Evolutionary conservation across 805 yeast genomes (phyloP), one percentile per base, ranked within the genome.

Genomic region (Kazachstania bromeliacearum): DNA sequence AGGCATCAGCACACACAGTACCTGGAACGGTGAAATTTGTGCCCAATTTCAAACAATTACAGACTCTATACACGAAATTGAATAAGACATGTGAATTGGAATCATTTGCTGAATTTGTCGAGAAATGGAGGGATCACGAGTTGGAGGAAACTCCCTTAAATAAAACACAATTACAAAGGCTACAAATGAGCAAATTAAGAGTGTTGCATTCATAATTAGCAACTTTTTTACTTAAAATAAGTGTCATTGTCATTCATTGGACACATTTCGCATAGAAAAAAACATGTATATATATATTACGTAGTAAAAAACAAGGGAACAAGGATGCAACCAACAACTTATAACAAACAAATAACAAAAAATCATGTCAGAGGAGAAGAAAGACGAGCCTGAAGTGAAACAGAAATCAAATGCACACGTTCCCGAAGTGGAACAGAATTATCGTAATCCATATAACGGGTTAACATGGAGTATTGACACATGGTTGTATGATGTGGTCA

Each of bases 401-500:
- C 34, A 31, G 17, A 28, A 31, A 12, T 38, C 44, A 14, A 38
- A 25, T n/a, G 51, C 58, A 9, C 60, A 56, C 33, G 44, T 56
- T 7, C 60, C 61, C 1, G 23, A 46, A 14, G 29, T 31, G 4
- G 34, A 41, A 24, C 31, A 23, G n/a, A 23, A 20, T 4, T 55
- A 51, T 39, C 30, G 8, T 13, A 56, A 57, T 29, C 42, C 48
- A 3, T 57, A 48, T 39, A 48, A 50, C 36, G 62, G 62, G 9
- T 31, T 24, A 7, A 21, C 35, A 5, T 57, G 50, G 36, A 43
- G 45, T 14, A 21, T 53, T 3, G 37, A 37, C 20, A 44, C 59
- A 4, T 53, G 55, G 53, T 18, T 53, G 4, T 59, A 56, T 36
- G 62, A 56, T 39, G 25, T 53, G 6, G 50, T 53, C 4, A 39